phyloP scores from a whole-genome alignment of 164 flowering plant species.

The Vitis amurensis region DNA sequence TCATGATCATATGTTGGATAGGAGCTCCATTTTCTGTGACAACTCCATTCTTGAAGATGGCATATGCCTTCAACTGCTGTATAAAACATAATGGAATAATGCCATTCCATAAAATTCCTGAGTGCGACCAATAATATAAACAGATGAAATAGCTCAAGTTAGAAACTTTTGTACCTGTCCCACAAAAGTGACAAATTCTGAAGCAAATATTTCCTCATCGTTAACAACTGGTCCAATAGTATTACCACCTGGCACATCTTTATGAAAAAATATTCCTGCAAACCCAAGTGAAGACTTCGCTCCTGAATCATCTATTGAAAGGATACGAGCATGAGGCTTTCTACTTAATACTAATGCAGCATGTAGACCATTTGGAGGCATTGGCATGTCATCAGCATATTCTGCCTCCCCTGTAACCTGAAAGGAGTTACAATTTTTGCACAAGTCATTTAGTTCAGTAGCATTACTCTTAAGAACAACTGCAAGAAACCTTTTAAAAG shows the following conservation, averaged over 20 bases:
- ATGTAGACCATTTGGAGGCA: constrained; percentile 76
- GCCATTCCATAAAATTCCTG: neutral
- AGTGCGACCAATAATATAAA: neutral
- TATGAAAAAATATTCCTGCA: constrained; percentile 72
- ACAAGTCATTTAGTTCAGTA: too few species aligned
- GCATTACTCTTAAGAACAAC: too few species aligned
- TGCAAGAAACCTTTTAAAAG: too few species aligned
- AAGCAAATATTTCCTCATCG: constrained; percentile 91
- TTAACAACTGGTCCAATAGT: constrained; percentile 61
- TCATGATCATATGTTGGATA: too few species aligned
- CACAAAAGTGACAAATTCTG: constrained; percentile 82
- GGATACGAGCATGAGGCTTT: constrained; percentile 86
- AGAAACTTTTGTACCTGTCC: constrained; percentile 67
- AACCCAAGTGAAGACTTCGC: constrained; percentile 79
- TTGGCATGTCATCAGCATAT: constrained; percentile 76
- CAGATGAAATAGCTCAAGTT: neutral
- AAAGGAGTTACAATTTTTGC: constrained; percentile 7
- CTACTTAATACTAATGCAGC: constrained; percentile 78
- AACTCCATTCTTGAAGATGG: neutral
- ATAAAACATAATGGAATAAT: neutral
- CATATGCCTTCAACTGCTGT: neutral
- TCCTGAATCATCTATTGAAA: constrained; percentile 68
- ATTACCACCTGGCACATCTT: constrained; percentile 79
- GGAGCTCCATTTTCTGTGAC: neutral
- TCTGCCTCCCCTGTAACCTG: constrained; percentile 95